Percentiles rank a stretch among this genome's conserved stretches.
Evolutionary conservation across 1,139 yeast genomes (phyloP).

Genomic region (Saccharomycopsis hybrid): DNA sequence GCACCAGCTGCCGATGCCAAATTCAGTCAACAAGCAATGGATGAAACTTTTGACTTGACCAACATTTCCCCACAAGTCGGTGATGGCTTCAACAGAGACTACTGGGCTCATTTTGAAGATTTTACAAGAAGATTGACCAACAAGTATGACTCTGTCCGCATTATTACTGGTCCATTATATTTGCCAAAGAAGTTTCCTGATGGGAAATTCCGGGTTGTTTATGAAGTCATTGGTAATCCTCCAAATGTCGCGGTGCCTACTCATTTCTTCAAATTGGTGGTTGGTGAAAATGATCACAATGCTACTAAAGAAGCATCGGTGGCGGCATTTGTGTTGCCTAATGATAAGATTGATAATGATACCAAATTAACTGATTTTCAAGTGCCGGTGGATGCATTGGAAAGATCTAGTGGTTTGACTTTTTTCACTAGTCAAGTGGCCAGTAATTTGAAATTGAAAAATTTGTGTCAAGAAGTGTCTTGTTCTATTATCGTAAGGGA

Average conservation of each 20-base stretch:
- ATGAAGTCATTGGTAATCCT: conserved; percentile 95
- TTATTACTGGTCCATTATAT: conserved; percentile 91
- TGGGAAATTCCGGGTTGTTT: conserved; percentile 75
- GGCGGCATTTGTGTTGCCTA: conserved; percentile 92
- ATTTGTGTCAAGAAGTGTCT: conserved; percentile 70
- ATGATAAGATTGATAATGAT: conserved; percentile 62
- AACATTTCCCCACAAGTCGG: conserved; percentile 98
- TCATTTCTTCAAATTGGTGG: conserved; percentile 84
- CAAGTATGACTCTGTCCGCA: conserved; percentile 65
- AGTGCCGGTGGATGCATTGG: conserved; percentile 87
- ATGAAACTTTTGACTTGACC: conserved; percentile 82
- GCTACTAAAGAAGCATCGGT: conserved; percentile 47
- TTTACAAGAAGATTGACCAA: conserved; percentile 72
- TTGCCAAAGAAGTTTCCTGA: conserved; percentile 72
- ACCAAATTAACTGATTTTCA: conserved; percentile 69
- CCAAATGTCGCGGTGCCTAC: conserved; percentile 97
- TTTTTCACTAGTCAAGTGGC: conserved; percentile 53
- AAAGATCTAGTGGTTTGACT: conserved; percentile 78
- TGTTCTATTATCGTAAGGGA: conserved; percentile 84
- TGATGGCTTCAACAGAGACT: conserved; percentile 93
- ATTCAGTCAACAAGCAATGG: conserved; percentile 84
- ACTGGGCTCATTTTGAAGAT: conserved; percentile 95
- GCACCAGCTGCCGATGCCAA: conserved; percentile 99
- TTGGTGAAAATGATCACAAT: conserved; percentile 59
- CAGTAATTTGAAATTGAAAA: conserved; percentile 49